These are phyloP conservation scores for Penicillium silybi DNA, from an alignment of 495 filamentous ascomycete species.

Conservation along the genomic window DNA sequence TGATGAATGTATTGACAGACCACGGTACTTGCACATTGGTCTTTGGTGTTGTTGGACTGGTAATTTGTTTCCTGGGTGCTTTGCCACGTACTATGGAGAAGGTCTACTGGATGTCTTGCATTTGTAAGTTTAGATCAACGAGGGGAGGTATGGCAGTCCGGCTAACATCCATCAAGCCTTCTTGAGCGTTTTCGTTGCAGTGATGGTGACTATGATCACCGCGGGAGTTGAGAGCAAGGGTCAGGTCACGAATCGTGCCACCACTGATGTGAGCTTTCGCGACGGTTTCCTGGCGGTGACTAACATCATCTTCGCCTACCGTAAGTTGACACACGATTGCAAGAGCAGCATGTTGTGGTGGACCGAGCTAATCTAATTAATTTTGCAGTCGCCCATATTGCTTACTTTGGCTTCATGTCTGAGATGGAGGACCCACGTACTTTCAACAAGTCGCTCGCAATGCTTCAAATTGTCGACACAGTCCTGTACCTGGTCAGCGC, in stretches of 20 bases:
- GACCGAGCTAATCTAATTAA: slow-evolving; percentile 2
- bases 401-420: slow-evolving; percentile 72
- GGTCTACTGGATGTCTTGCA: slow-evolving; percentile 56
- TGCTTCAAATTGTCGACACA: slow-evolving; percentile 61
- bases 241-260: slow-evolving; percentile 16
- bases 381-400: slow-evolving; percentile 57
- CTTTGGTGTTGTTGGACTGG: slow-evolving; percentile 60
- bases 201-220: slow-evolving; percentile 66
- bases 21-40: slow-evolving; percentile 64
- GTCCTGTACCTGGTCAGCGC: slow-evolving; percentile 53
- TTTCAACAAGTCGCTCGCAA: slow-evolving; percentile 60
- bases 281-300: slow-evolving; percentile 30
- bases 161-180: slow-evolving; percentile 37
- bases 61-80: slow-evolving; percentile 59
- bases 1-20: slow-evolving; percentile 60
- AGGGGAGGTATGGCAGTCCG: not conserved
- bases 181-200: slow-evolving; percentile 61
- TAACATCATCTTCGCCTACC: slow-evolving; percentile 43
- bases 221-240: slow-evolving; percentile 43
- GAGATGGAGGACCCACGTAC: slow-evolving; percentile 66
- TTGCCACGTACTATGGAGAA: slow-evolving; percentile 62
- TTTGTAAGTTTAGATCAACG: slow-evolving; percentile 30
- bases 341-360: not conserved
- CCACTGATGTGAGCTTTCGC: slow-evolving; percentile 18
- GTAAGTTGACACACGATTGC: slow-evolving; percentile 14